phyloP scores from a whole-genome alignment of 2,329 filamentous ascomycete species.

The Penicillium hesseltinei region DNA sequence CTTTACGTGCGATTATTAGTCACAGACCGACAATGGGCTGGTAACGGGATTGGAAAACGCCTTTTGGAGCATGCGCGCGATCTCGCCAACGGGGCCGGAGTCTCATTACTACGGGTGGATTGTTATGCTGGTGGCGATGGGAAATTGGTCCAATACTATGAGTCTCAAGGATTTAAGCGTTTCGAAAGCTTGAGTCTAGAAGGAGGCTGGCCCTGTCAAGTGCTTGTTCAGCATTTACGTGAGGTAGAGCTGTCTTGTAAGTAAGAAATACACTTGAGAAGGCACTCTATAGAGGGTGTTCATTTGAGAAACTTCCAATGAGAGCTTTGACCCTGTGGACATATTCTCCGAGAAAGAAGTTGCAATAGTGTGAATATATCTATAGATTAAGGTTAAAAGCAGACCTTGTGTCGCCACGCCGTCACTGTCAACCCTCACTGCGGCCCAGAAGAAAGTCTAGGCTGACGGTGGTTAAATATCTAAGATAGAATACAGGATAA shows the following conservation, averaged over 20 bases:
- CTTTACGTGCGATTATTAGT: conserved; percentile 15
- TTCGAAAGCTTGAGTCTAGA: neutral
- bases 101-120: conserved; percentile 16
- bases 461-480: no score
- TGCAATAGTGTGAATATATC: no score
- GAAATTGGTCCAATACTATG: conserved; percentile 16
- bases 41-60: conserved; percentile 7
- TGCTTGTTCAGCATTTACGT: conserved; percentile 10
- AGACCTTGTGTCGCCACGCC: no score
- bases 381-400: no score
- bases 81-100: conserved; percentile 7
- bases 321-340: no score
- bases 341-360: no score
- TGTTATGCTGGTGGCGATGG: conserved; percentile 16
- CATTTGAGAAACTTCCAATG: no score
- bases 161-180: conserved; percentile 16
- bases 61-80: conserved; percentile 17
- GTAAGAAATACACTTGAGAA: no score
- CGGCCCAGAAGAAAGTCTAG: no score
- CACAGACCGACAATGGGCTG: conserved; percentile 13
- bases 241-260: neutral
- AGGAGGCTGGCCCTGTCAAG: conserved; percentile 12
- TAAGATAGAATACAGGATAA: no score
- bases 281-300: no score
- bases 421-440: no score